Conservation (phyloP, 306 rosid species). For the Prosopis cineraria region DNA sequence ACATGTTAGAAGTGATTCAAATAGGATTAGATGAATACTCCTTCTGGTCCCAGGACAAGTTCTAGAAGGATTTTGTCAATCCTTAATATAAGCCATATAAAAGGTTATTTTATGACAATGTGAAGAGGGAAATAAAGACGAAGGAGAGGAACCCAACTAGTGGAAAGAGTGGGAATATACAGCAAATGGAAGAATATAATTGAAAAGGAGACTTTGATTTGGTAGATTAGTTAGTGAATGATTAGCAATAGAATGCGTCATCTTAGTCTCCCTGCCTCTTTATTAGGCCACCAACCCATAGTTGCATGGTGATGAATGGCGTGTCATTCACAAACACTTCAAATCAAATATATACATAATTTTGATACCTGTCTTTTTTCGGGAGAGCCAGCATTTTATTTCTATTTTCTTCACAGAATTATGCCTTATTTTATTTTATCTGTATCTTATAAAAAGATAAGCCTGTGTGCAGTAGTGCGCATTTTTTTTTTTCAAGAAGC, state of each 20-base stretch:
- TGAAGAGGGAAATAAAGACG: not conserved
- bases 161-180: not conserved
- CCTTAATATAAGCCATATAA: too few relatives aligned
- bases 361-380: not conserved
- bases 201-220: not conserved
- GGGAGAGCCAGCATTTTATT: not conserved
- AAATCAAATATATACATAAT: not conserved
- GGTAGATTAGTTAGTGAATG: constrained; percentile 33
- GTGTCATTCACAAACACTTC: not conserved
- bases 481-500: too few relatives aligned
- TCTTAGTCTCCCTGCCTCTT: not conserved
- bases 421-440: too few relatives aligned
- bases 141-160: not conserved
- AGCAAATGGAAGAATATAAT: not conserved
- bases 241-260: not conserved
- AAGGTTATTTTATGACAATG: too few relatives aligned
- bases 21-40: too few relatives aligned
- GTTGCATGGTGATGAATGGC: constrained; percentile 16
- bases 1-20: too few relatives aligned
- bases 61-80: too few relatives aligned
- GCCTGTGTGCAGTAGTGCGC: too few relatives aligned
- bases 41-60: too few relatives aligned
- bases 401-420: too few relatives aligned
- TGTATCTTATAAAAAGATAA: too few relatives aligned
- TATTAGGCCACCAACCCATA: constrained; percentile 46